phyloP scores from a whole-genome alignment of 2,329 filamentous ascomycete genomes.

The Sporothrix brasiliensis region DNA sequence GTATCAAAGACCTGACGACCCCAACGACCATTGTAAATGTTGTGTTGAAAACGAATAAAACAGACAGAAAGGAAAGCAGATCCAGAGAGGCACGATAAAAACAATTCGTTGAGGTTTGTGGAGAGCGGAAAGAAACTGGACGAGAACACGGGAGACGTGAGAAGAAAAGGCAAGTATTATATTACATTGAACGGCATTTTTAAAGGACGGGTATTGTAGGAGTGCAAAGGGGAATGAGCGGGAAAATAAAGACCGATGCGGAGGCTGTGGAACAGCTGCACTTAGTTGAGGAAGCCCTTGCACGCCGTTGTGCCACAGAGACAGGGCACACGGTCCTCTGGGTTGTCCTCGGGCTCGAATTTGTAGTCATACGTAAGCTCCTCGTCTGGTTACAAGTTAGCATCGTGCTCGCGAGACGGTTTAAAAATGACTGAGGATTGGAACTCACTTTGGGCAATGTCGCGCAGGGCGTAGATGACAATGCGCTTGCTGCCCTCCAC shows the following conservation, averaged over 20 bases:
- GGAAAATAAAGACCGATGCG: background rate
- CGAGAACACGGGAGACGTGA: background rate
- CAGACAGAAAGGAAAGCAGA: background rate
- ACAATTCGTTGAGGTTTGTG: background rate
- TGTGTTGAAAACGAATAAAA: constrained; percentile 17
- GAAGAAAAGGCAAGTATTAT: background rate
- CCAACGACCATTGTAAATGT: constrained; percentile 23
- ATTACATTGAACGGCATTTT: background rate
- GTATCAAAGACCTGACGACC: constrained; percentile 7
- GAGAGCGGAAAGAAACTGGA: background rate
- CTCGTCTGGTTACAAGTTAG: constrained; percentile 66
- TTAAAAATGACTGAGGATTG: no score
- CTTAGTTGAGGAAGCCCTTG: constrained; percentile 97
- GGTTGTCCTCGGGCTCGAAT: constrained; percentile 95
- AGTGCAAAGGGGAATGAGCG: background rate
- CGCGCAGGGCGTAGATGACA: constrained; percentile 95
- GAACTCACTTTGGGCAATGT: constrained; percentile 88
- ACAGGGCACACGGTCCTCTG: constrained; percentile 93
- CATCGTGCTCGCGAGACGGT: constrained; percentile 1
- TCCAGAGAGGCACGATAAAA: background rate
- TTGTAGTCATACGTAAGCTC: constrained; percentile 99
- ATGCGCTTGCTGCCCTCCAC: constrained; percentile 97
- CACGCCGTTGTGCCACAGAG: constrained; percentile 94
- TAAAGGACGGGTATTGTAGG: background rate
- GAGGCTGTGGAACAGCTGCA: background rate